Percentiles rank a stretch among this genome's conserved stretches.
phyloP scores from a whole-genome alignment of 192 early-diverging fungal genomes.

The Coemansia sp. region DNA sequence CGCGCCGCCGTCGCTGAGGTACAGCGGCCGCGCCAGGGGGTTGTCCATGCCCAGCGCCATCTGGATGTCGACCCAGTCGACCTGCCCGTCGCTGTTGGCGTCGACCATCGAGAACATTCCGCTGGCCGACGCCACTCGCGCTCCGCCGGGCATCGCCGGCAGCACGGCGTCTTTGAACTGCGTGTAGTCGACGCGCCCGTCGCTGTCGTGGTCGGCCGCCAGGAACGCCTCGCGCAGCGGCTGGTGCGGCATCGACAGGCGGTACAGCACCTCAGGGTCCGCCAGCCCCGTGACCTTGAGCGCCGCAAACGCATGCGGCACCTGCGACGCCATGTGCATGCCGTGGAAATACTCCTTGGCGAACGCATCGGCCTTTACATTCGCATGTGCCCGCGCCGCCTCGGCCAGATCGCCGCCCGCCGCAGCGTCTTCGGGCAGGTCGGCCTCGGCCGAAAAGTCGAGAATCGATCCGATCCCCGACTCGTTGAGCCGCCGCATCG shows the following conservation, averaged over 20 bases:
- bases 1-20: constrained; percentile 24
- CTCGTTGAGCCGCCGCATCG: constrained; percentile 68
- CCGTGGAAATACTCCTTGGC: constrained; percentile 67
- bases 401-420: constrained; percentile 29
- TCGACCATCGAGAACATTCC: constrained; percentile 55
- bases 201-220: constrained; percentile 54
- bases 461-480: constrained; percentile 81
- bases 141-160: constrained; percentile 33
- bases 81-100: constrained; percentile 52
- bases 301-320: constrained; percentile 76
- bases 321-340: constrained; percentile 67
- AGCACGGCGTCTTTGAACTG: constrained; percentile 43
- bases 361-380: constrained; percentile 67
- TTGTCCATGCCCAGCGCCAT: constrained; percentile 67
- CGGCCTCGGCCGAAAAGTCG: constrained; percentile 85
- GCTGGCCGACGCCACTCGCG: constrained; percentile 28
- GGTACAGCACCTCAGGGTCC: constrained; percentile 71
- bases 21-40: constrained; percentile 55
- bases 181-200: constrained; percentile 57
- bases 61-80: constrained; percentile 68
- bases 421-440: constrained; percentile 54
- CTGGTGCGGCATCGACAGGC: constrained; percentile 58
- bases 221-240: constrained; percentile 49
- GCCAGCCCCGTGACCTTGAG: constrained; percentile 85
- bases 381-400: constrained; percentile 53